phyloP scores from a whole-genome alignment of 331 rosid species.

The Phaseolus coccineus region DNA sequence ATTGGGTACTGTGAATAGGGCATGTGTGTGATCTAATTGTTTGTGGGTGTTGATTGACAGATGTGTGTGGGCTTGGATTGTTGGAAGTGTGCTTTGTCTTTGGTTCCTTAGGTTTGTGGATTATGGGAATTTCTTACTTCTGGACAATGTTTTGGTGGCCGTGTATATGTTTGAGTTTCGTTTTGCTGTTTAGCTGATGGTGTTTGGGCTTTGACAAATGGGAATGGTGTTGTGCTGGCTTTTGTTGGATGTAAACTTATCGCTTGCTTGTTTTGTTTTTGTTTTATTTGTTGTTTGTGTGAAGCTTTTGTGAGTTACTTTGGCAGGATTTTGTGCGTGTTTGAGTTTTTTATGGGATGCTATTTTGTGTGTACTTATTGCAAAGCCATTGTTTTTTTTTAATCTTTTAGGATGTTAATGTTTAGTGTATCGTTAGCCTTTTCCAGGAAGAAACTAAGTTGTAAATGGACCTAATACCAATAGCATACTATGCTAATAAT shows the following conservation, averaged over 20 bases:
- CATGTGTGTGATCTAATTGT: not conserved
- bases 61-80: not conserved
- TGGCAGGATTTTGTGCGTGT: not conserved
- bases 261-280: not conserved
- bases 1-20: too few relatives aligned
- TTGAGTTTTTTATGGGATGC: too few relatives aligned
- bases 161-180: not conserved
- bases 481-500: not conserved
- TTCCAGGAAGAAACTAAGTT: not conserved
- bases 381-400: not conserved
- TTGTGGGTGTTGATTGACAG: not conserved
- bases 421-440: not conserved
- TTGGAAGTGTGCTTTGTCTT: not conserved
- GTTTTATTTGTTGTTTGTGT: not conserved
- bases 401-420: not conserved
- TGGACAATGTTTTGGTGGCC: not conserved
- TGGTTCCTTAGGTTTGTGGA: not conserved
- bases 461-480: conserved; percentile 2
- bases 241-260: conserved; percentile 4
- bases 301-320: not conserved
- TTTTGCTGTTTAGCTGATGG: not conserved
- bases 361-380: not conserved
- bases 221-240: not conserved
- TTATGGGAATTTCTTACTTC: not conserved
- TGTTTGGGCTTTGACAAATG: not conserved